A percentile compares a stretch with the other conserved stretches of the same genome.
Evolutionary conservation across 2,329 filamentous ascomycete species (phyloP).

Genomic region (Alternaria postmessia): DNA sequence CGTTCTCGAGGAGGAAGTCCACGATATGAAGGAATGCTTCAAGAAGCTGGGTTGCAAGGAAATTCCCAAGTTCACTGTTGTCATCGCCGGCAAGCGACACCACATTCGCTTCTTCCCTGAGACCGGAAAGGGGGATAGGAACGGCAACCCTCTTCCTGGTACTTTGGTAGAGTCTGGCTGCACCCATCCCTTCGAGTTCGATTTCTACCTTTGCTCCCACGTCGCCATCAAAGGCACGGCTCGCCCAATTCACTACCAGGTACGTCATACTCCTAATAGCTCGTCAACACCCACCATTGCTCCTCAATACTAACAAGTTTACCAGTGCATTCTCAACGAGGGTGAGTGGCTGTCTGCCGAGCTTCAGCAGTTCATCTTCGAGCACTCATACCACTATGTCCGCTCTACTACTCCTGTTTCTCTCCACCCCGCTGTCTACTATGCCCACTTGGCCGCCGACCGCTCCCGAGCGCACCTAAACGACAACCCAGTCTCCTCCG

Average conservation of each 20-base stretch:
- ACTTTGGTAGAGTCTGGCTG: slow-evolving; percentile 87
- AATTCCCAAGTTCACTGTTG: slow-evolving; percentile 77
- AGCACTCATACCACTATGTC: slow-evolving; percentile 93
- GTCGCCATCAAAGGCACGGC: slow-evolving; percentile 92
- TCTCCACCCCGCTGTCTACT: slow-evolving; percentile 88
- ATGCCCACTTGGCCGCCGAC: slow-evolving; percentile 86
- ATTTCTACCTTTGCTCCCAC: slow-evolving; percentile 79
- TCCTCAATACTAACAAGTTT: too few species aligned
- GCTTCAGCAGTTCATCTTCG: slow-evolving; percentile 88
- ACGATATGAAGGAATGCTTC: slow-evolving; percentile 71
- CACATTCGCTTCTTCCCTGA: slow-evolving; percentile 88
- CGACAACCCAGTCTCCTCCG: slow-evolving; percentile 47
- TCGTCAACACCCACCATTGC: too few species aligned
- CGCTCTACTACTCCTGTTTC: slow-evolving; percentile 93
- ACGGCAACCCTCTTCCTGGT: slow-evolving; percentile 84
- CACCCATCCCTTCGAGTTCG: slow-evolving; percentile 90
- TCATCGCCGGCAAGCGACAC: slow-evolving; percentile 92
- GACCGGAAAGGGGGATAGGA: slow-evolving; percentile 69
- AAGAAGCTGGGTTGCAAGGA: slow-evolving; percentile 48
- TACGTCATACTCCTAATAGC: too few species aligned
- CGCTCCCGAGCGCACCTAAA: slow-evolving; percentile 80
- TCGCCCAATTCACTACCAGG: slow-evolving; percentile 81
- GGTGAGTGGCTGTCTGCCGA: slow-evolving; percentile 70
- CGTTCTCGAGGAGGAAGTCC: slow-evolving; percentile 80
- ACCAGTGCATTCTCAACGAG: slow-evolving; percentile 84